phyloP scores from a whole-genome alignment of 768 basidiomycete genomes.

The Phlebiopsis flavidoalba region DNA sequence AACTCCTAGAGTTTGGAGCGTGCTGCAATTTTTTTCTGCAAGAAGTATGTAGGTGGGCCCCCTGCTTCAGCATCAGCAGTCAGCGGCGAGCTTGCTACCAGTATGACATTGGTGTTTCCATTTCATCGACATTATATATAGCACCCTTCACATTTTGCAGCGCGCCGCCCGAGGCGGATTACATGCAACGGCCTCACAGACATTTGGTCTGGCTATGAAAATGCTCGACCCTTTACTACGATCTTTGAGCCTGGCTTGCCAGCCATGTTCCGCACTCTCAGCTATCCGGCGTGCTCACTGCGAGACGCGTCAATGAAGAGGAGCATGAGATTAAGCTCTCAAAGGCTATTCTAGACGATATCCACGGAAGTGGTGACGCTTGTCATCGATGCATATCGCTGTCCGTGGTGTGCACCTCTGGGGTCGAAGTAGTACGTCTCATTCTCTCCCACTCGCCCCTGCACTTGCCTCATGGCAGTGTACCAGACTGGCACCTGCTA shows the following conservation, averaged over 20 bases:
- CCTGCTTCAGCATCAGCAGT: no score
- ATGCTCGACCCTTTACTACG: no score
- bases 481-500: constrained; percentile 14
- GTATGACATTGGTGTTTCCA: background rate
- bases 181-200: background rate
- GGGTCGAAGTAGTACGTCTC: constrained; percentile 25
- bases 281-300: background rate
- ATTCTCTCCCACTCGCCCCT: background rate
- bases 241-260: no score
- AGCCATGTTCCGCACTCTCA: background rate
- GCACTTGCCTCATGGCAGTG: background rate
- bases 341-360: constrained; percentile 17
- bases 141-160: background rate
- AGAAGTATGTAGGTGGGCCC: constrained; percentile 1
- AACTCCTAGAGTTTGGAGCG: constrained; percentile 20
- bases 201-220: background rate
- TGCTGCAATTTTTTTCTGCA: constrained; percentile 18
- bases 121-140: background rate
- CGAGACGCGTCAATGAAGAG: background rate
- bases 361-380: constrained; percentile 15
- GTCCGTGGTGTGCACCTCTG: constrained; percentile 16
- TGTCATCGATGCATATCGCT: constrained; percentile 16
- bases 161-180: background rate
- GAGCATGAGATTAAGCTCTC: background rate
- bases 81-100: background rate